Conservation (phyloP, 176 grass and related monocot species). For the Triticum aestivum region DNA sequence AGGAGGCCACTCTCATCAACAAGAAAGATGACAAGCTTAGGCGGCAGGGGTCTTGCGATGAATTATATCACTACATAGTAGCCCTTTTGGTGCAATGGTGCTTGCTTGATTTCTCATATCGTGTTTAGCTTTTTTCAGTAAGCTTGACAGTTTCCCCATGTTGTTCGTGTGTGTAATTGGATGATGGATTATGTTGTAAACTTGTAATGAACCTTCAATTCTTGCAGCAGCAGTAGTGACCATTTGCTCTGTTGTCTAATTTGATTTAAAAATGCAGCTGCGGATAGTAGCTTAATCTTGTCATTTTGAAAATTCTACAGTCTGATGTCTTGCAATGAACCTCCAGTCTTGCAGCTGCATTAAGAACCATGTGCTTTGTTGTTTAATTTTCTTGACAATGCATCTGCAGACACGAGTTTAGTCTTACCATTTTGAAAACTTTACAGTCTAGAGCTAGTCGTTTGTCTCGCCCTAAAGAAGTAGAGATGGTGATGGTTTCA, state of each 20-base stretch:
- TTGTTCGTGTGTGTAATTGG: no score
- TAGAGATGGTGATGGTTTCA: background rate
- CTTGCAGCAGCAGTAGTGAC: no score
- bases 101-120: no score
- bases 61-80: background rate
- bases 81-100: background rate
- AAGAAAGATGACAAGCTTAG: background rate
- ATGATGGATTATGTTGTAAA: no score
- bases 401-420: background rate
- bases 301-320: no score
- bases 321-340: background rate
- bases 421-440: background rate
- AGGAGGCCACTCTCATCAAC: background rate
- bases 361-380: background rate
- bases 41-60: background rate
- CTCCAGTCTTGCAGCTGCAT: background rate
- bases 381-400: background rate
- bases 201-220: no score
- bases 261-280: no score
- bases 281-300: no score
- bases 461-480: background rate
- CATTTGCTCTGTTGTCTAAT: no score
- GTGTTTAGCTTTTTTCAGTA: no score
- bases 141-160: no score
- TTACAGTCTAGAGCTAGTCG: background rate